Percentiles rank a stretch among this genome's conserved stretches.
Conservation (phyloP, 169 alveolate species). For the Eimeria acervulina region DNA sequence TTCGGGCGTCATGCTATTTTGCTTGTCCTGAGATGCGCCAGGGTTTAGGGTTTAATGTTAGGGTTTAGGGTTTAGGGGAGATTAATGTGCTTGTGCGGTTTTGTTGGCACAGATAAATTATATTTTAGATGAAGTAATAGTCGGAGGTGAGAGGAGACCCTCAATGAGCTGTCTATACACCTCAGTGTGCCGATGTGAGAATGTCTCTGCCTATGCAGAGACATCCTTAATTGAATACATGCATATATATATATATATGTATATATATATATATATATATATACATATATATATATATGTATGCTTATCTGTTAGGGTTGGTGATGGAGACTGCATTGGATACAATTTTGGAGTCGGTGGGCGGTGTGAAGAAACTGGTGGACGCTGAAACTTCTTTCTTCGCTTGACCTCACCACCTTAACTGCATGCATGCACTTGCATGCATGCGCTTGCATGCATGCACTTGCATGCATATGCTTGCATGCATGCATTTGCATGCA, state of each 20-base stretch:
- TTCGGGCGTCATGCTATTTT: no score
- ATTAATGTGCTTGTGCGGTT: neutral
- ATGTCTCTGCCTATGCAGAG: neutral
- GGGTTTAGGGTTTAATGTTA: neutral
- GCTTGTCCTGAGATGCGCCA: neutral
- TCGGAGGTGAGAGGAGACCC: slow-evolving; percentile 89
- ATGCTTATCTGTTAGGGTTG: slow-evolving; percentile 25
- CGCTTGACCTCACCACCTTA: neutral
- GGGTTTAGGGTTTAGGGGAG: neutral
- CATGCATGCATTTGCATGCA: neutral
- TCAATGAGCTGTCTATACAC: neutral
- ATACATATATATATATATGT: neutral
- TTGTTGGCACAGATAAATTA: slow-evolving; percentile 88
- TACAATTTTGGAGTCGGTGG: slow-evolving; percentile 60
- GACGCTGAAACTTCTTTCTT: slow-evolving; percentile 77
- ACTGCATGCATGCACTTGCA: no score
- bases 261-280: neutral
- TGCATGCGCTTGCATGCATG: no score
- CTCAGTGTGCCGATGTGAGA: neutral
- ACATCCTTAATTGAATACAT: neutral
- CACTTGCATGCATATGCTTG: neutral
- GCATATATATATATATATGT: neutral
- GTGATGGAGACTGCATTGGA: slow-evolving; percentile 81
- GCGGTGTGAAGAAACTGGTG: slow-evolving; percentile 70
- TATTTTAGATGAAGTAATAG: slow-evolving; percentile 93